Evolutionary conservation across 2,329 filamentous ascomycete genomes (phyloP), one percentile per base, ranked within the genome.

Genomic region (Aaosphaeria arxii): DNA sequence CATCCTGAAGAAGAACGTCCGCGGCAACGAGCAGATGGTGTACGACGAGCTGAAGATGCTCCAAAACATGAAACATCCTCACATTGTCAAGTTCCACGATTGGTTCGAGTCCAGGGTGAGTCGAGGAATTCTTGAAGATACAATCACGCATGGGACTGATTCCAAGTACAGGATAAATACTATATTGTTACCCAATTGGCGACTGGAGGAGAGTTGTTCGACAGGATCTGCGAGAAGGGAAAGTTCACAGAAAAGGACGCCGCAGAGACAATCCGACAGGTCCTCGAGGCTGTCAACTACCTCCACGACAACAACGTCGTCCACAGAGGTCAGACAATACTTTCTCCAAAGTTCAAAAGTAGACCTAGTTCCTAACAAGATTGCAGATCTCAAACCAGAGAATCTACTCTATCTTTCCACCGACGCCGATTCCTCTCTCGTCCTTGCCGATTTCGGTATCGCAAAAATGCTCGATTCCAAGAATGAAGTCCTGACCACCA

Each of bases 221-320:
- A 99, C 67, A 87, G 95, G 48, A 99, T 99, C 62, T 99, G 94
- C 75, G 91, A 97, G 67, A 89, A 95, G 73, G 95, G 94, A 62
- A 95, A 90, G 70, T 99, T 97, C 75, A 99, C 94, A 11, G 94
- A 99, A 71, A 97, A 96, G 76, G 94, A 99, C 75, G 91, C 91
- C 9, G 92, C 91, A 17, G 87, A 94, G 72, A 97, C 92, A 7
- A 97, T 99, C 69, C 88, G 87, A 65, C 91, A 99, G 73, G 87
- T 99, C 31, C 82, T 99, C 30, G 87, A 86, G 56, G 94, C 95
- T 24, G 94, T 99, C 56, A 82, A 95, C 74, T 99, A 96, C 68
- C 83, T 99, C 38, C 94, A 99, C 74, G 78, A 87, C 64, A 94
- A 94, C 66, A 91, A 96, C 65, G 91, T 99, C 52, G 94, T 99